Percentiles rank a stretch among this genome's conserved stretches.
Evolutionary conservation across 2,329 filamentous ascomycete species (phyloP).

Genomic region (Graphiopsis chlorocephala): DNA sequence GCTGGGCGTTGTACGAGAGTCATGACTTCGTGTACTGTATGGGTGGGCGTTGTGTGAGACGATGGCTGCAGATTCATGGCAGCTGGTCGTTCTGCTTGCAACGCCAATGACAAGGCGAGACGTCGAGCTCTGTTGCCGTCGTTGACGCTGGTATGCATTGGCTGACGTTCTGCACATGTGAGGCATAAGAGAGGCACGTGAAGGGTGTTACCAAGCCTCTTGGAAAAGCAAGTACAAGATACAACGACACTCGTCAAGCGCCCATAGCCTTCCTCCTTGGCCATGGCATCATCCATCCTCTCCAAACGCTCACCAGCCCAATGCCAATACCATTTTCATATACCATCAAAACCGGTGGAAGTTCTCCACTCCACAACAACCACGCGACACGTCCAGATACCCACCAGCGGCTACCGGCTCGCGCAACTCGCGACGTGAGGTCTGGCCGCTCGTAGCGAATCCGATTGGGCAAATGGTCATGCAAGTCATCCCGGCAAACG

Average conservation of each 20-base stretch:
- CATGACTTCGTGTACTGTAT: neutral
- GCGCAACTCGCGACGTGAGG: neutral
- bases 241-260: neutral
- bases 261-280: neutral
- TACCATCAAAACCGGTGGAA: neutral
- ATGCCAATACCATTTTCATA: neutral
- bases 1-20: neutral
- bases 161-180: neutral
- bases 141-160: neutral
- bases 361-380: neutral
- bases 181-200: neutral
- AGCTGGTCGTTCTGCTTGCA: conserved; percentile 9
- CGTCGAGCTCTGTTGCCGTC: neutral
- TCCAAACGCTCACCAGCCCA: neutral
- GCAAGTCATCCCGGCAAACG: conserved; percentile 11
- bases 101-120: neutral
- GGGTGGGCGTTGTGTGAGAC: neutral
- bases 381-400: conserved; percentile 4
- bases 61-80: neutral
- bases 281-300: neutral
- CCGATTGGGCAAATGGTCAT: conserved; percentile 7
- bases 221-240: neutral
- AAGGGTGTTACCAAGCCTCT: neutral
- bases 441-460: neutral
- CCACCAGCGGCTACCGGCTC: conserved; percentile 3